phyloP scores from a whole-genome alignment of 148 eudicot genomes.

The Nepenthes mirabilis region DNA sequence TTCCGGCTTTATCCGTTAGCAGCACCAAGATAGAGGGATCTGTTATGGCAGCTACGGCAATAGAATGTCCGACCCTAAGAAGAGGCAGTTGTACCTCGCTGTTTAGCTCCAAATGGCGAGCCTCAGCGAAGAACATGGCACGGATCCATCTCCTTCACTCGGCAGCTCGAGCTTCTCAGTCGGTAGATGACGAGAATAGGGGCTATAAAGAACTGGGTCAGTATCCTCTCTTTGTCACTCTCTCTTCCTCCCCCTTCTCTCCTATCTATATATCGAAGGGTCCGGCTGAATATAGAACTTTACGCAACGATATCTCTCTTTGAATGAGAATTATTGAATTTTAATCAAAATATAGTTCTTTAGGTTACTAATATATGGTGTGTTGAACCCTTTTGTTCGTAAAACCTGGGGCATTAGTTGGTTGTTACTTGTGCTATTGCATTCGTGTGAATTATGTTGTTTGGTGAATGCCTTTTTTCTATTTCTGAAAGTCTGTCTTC shows the following conservation, averaged over 20 bases:
- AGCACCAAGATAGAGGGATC: no score
- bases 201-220: constrained; percentile 63
- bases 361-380: not conserved
- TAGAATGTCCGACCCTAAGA: constrained; percentile 3
- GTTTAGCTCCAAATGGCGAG: constrained; percentile 11
- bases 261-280: not conserved
- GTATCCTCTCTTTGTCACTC: constrained; percentile 5
- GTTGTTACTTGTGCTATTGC: no score
- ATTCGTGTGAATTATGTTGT: no score
- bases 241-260: constrained; percentile 2
- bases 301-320: not conserved
- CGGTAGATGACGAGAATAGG: constrained; percentile 45
- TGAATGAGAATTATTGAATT: no score
- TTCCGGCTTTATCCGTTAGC: no score
- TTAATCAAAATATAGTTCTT: not conserved
- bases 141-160: constrained; percentile 8
- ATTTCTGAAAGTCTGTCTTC: no score
- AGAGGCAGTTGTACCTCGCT: not conserved
- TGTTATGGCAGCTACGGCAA: no score
- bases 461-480: no score
- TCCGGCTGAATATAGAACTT: not conserved
- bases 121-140: constrained; percentile 11
- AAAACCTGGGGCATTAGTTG: no score
- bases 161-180: constrained; percentile 47
- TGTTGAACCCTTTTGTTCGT: no score